Conservation (phyloP, 306 rosid genomes). For the Glycyrrhiza uralensis region DNA sequence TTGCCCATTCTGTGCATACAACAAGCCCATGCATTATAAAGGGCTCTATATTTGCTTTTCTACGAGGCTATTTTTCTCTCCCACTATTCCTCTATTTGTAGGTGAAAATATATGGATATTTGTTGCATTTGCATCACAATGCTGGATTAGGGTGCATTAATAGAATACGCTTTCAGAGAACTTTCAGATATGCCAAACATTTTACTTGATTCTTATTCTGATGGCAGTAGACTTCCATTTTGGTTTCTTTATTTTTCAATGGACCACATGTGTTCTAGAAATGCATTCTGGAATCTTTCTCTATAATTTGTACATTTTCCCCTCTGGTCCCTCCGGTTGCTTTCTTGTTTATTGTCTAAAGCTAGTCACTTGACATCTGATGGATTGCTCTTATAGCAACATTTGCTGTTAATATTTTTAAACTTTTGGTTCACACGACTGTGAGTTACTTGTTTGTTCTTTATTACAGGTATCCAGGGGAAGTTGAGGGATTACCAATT, state of each 20-base stretch:
- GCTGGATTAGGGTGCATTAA: constrained; percentile 6
- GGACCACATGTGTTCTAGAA: background rate
- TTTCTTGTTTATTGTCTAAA: background rate
- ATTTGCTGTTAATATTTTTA: background rate
- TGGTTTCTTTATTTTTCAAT: background rate
- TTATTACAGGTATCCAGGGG: constrained; percentile 78
- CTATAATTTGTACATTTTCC: background rate
- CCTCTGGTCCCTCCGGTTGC: background rate
- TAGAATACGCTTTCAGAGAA: background rate
- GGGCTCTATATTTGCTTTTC: background rate
- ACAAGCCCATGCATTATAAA: background rate
- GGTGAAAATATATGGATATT: background rate
- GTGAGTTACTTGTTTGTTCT: constrained; percentile 10
- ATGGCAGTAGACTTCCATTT: background rate
- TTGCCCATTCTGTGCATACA: background rate
- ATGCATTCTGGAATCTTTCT: background rate
- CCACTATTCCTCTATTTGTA: background rate
- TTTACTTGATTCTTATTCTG: background rate
- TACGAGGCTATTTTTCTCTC: background rate
- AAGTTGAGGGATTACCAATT: constrained; percentile 98
- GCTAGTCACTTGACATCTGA: background rate
- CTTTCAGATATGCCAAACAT: background rate
- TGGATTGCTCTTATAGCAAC: background rate
- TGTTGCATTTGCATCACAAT: background rate
- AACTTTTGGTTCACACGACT: constrained; percentile 1